phyloP scores from a whole-genome alignment of 441 rosid genomes.

The Gossypium trilobum region DNA sequence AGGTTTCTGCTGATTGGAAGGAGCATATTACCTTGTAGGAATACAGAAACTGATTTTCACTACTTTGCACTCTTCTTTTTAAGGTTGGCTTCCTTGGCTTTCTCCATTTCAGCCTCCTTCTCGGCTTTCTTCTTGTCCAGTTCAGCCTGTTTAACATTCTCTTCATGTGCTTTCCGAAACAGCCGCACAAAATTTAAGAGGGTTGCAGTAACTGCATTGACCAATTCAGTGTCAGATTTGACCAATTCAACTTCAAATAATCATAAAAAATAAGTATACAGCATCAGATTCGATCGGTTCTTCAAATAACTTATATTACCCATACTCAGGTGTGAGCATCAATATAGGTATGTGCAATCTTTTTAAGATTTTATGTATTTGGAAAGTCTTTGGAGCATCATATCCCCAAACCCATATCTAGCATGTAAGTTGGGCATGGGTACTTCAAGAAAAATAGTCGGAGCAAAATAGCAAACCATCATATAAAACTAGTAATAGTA shows the following conservation, averaged over 20 bases:
- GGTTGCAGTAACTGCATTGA: constrained; percentile 71
- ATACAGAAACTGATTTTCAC: constrained; percentile 25
- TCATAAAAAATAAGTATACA: neutral
- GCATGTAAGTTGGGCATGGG: neutral
- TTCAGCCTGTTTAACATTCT: constrained; percentile 81
- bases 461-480: neutral
- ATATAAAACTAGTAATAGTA: neutral
- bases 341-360: neutral
- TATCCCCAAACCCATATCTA: neutral
- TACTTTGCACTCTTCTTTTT: constrained; percentile 46
- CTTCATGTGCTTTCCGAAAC: constrained; percentile 91
- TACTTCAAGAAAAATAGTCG: neutral
- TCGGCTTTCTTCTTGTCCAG: constrained; percentile 82
- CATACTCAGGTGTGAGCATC: neutral
- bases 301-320: neutral
- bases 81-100: constrained; percentile 57
- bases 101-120: constrained; percentile 77
- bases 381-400: neutral
- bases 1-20: constrained; percentile 15
- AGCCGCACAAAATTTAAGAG: constrained; percentile 73
- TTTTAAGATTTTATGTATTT: neutral
- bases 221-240: constrained; percentile 7
- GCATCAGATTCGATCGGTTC: neutral
- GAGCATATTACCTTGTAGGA: constrained; percentile 18
- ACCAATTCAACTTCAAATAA: constrained; percentile 6